Base-by-base conservation (phyloP, 78 protist genomes). In the Dictyostelium discoideum region DNA sequence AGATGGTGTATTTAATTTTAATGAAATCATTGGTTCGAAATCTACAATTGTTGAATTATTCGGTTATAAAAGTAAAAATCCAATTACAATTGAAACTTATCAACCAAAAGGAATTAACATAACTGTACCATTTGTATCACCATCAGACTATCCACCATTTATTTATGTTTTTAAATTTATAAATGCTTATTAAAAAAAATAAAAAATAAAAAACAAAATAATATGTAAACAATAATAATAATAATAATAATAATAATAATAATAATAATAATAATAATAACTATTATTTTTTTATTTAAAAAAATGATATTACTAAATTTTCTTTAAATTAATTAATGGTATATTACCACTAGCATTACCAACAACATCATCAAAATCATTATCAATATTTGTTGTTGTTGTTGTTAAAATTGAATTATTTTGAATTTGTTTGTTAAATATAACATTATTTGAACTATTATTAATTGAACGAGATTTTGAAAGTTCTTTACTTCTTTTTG, bases 401-500 rank as follows among this genome's bases (percentile, higher is more conserved):
- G 65, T 3, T 16, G 65, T 20, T 60, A 60, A 20, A 20, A 60
- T 60, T 20, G 69, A 60, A 60, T 60, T 60, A 60, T 60, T 60
- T 60, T 60, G 69, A 20, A 20, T 16, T 60, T 60, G 65, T 54
- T 54, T 54, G 11, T 54, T 54, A 2, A 54, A 54, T 20, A 3
- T 20, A 60, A 60, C 5, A 60, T 20, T 60, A 60, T 60, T 60
- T 14, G 69, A 16, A 20, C 69, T 29, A 73, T 24, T 73, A 29
- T 32, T 24, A 73, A 14, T 29, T 24, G 40, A 24, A 29, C 42
- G 29, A 8, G 60, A 79, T 20, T 29, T 40, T 29, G 44, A 77
- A 20, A 79, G 50, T 22, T 44, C 67, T 39, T 79, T 79, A 44
- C 67, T 44, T 85, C 90, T 65, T 85, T 69, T 85, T 4, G 82